Evolutionary conservation across 2,329 filamentous ascomycete species (phyloP).

Genomic region (Ophiostoma sp.): DNA sequence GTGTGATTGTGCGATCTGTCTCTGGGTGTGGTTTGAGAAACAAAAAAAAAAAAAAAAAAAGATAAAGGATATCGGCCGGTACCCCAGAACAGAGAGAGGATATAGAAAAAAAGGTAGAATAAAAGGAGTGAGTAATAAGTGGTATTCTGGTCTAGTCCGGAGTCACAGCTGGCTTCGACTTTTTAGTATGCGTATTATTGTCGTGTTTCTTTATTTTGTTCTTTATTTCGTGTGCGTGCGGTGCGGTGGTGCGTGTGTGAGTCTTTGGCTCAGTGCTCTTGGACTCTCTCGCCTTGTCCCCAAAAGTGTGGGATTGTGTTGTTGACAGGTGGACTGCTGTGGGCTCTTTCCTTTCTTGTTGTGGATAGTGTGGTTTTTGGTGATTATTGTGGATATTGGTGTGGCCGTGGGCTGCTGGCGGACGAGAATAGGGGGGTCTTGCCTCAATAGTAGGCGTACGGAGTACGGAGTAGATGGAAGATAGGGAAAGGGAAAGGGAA

Average conservation of each 20-base stretch:
- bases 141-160: neutral
- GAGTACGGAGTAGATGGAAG: neutral
- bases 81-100: neutral
- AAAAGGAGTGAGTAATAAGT: neutral
- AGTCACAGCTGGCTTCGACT: neutral
- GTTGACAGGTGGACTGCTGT: slow-evolving; percentile 11
- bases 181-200: neutral
- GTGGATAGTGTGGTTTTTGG: slow-evolving; percentile 3
- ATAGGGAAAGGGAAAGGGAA: slow-evolving; percentile 9
- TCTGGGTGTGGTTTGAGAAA: slow-evolving; percentile 7
- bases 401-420: slow-evolving; percentile 13
- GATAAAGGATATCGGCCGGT: neutral
- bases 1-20: slow-evolving; percentile 14
- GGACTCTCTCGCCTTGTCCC: slow-evolving; percentile 9
- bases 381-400: slow-evolving; percentile 9
- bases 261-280: slow-evolving; percentile 5
- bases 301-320: slow-evolving; percentile 17
- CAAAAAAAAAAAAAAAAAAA: slow-evolving; percentile 14
- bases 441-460: neutral
- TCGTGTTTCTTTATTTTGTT: neutral
- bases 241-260: slow-evolving; percentile 5
- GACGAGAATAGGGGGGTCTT: slow-evolving; percentile 11
- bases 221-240: slow-evolving; percentile 13
- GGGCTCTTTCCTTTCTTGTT: neutral
- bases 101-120: neutral